These are phyloP conservation scores for Pleurotus djamor DNA, from an alignment of 768 basidiomycete genomes.

Conservation along the genomic window DNA sequence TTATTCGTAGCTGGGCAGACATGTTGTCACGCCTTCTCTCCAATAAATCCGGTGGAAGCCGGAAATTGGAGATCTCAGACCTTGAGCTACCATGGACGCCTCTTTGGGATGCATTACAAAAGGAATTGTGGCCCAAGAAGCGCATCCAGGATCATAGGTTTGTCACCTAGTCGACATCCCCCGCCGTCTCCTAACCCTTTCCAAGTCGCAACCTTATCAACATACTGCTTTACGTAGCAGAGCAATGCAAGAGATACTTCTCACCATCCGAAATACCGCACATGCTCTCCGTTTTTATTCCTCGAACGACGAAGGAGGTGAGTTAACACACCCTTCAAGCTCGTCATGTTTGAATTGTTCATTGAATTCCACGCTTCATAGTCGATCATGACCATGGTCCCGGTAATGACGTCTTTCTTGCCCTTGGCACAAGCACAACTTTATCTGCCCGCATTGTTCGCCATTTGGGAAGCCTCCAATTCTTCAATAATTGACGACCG, in stretches of 20 bases:
- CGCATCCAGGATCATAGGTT: slow-evolving; percentile 59
- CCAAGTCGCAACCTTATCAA: slow-evolving; percentile 63
- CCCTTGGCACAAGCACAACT: slow-evolving; percentile 63
- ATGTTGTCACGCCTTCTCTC: slow-evolving; percentile 72
- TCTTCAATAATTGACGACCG: slow-evolving; percentile 74
- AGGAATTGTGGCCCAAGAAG: slow-evolving; percentile 73
- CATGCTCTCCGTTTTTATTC: slow-evolving; percentile 74
- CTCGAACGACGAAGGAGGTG: slow-evolving; percentile 70
- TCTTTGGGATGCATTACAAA: slow-evolving; percentile 72
- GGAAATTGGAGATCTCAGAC: slow-evolving; percentile 66
- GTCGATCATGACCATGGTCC: slow-evolving; percentile 70
- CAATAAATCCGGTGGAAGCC: slow-evolving; percentile 60
- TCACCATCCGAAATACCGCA: slow-evolving; percentile 58
- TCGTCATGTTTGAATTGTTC: slow-evolving; percentile 1
- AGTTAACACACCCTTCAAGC: slow-evolving; percentile 15
- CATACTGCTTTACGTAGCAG: slow-evolving; percentile 71
- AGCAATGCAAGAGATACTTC: slow-evolving; percentile 71
- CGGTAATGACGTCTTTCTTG: slow-evolving; percentile 75
- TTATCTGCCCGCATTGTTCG: slow-evolving; percentile 73
- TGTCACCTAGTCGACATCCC: slow-evolving; percentile 17
- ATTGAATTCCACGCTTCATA: slow-evolving; percentile 17
- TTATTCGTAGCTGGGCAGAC: slow-evolving; percentile 74
- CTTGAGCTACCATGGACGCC: slow-evolving; percentile 72
- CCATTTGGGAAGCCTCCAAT: slow-evolving; percentile 78
- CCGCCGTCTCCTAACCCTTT: slow-evolving; percentile 8